Percentiles rank a stretch among this genome's conserved stretches.
phyloP scores from a whole-genome alignment of 345 rosid species.

The Eucalyptus polybractea region DNA sequence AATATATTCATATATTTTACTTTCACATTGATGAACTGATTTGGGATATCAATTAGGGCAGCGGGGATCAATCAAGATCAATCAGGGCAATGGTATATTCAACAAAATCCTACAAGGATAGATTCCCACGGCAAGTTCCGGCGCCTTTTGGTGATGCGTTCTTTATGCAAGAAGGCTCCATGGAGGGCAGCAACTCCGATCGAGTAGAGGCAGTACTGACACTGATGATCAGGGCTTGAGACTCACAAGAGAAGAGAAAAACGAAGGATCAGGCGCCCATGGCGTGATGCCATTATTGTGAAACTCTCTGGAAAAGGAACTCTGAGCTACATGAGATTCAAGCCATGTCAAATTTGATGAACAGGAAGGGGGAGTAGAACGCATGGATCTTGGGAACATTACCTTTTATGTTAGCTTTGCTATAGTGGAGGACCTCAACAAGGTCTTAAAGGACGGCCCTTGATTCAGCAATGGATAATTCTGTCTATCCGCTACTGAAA shows the following conservation, averaged over 20 bases:
- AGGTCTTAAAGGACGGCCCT: not conserved
- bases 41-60: too few relatives aligned
- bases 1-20: too few relatives aligned
- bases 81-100: too few relatives aligned
- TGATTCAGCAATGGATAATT: not conserved
- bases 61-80: too few relatives aligned
- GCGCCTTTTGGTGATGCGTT: not conserved
- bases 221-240: not conserved
- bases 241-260: not conserved
- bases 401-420: not conserved
- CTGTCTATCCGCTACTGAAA: not conserved
- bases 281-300: not conserved
- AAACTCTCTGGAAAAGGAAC: not conserved
- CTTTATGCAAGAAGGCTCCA: not conserved
- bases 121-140: not conserved
- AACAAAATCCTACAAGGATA: not conserved
- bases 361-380: not conserved
- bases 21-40: too few relatives aligned
- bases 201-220: not conserved
- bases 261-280: not conserved
- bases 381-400: not conserved
- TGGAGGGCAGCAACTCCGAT: not conserved
- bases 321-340: not conserved
- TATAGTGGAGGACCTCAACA: not conserved
- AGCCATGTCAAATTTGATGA: not conserved